These are phyloP conservation scores for Thuja plicata DNA, from an alignment of 83 land plant species.

Conservation along the genomic window DNA sequence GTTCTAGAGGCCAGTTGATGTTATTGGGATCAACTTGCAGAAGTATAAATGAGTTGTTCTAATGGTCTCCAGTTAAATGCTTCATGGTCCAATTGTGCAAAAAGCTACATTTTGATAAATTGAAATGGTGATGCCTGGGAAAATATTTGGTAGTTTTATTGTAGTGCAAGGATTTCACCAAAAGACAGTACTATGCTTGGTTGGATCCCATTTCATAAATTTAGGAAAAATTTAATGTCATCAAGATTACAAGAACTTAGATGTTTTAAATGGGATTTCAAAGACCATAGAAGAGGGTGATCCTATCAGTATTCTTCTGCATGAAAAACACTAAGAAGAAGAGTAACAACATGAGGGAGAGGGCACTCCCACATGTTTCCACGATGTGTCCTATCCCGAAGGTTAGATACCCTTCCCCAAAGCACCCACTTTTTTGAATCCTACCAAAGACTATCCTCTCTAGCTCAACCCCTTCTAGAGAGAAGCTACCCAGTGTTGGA, in stretches of 20 bases:
- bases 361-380: slow-evolving; percentile 49
- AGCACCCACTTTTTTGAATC: slow-evolving; percentile 26
- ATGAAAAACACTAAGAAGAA: background rate
- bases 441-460: slow-evolving; percentile 89
- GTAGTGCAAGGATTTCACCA: slow-evolving; percentile 85
- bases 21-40: too few relatives aligned
- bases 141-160: slow-evolving; percentile 84
- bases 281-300: too few relatives aligned
- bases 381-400: slow-evolving; percentile 79
- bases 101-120: too few relatives aligned
- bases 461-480: slow-evolving; percentile 91
- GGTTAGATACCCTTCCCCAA: slow-evolving; percentile 21
- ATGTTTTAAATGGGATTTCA: too few relatives aligned
- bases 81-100: too few relatives aligned
- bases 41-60: too few relatives aligned
- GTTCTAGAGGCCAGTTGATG: too few relatives aligned
- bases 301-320: too few relatives aligned
- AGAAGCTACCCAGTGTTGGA: slow-evolving; percentile 79
- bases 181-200: slow-evolving; percentile 59
- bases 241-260: too few relatives aligned
- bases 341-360: background rate
- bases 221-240: too few relatives aligned
- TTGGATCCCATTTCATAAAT: slow-evolving; percentile 64
- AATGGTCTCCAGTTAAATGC: too few relatives aligned
- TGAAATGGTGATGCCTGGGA: too few relatives aligned